Evolutionary conservation across 176 grass and related monocot species (phyloP).

Genomic region (Aegilops sharonensis): DNA sequence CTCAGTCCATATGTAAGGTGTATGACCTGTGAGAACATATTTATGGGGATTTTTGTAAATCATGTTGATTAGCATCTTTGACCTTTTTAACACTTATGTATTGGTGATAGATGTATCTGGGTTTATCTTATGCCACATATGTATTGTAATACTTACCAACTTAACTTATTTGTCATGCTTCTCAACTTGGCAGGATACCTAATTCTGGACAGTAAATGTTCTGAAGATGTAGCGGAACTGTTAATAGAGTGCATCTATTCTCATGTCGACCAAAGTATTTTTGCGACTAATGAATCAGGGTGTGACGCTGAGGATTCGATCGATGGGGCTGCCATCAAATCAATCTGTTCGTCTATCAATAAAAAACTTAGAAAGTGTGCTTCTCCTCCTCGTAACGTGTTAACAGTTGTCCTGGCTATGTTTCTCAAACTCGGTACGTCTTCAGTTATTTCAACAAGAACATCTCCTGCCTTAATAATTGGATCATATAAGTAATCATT

Average conservation of each 20-base stretch:
- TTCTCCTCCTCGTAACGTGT: constrained; percentile 47
- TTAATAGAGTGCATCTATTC: constrained; percentile 60
- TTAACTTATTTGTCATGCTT: constrained; percentile 23
- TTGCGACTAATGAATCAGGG: constrained; percentile 30
- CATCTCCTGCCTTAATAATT: constrained; percentile 14
- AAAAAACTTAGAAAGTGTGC: constrained; percentile 45
- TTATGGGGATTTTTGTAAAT: neutral
- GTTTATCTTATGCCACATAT: constrained; percentile 9
- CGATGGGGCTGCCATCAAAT: constrained; percentile 51
- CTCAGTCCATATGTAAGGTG: neutral
- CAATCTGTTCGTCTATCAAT: constrained; percentile 67
- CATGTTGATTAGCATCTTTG: constrained; percentile 7
- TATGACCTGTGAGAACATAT: constrained; percentile 1
- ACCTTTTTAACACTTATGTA: neutral
- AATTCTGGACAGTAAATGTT: constrained; percentile 49
- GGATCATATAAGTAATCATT: neutral
- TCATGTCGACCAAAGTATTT: constrained; percentile 48
- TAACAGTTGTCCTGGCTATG: constrained; percentile 59
- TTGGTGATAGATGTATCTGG: constrained; percentile 8
- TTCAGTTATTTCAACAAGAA: constrained; percentile 17
- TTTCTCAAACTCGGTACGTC: constrained; percentile 92
- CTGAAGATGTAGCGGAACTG: constrained; percentile 56
- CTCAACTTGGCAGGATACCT: constrained; percentile 60
- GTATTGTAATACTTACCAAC: constrained; percentile 13
- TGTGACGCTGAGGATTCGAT: constrained; percentile 35